Evolutionary conservation across 805 yeast genomes (phyloP).

Genomic region (Teunomyces stri): DNA sequence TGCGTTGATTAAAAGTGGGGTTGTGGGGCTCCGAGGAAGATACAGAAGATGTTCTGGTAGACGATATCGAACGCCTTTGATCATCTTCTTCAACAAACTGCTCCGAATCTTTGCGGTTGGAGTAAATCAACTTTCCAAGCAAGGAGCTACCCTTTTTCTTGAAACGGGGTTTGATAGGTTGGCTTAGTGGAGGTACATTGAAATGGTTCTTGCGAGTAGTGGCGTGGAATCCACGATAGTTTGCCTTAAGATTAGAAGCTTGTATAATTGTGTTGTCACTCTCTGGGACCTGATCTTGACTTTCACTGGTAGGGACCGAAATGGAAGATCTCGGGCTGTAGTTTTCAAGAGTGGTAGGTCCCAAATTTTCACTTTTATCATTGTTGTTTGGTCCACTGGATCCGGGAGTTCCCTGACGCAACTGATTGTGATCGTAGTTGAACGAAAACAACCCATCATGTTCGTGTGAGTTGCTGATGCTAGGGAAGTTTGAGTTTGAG

Average conservation of each 20-base stretch:
- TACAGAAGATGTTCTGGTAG: conserved; percentile 8
- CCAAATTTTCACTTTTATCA: not conserved
- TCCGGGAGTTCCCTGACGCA: not conserved
- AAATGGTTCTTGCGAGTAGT: conserved; percentile 25
- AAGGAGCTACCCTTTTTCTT: conserved; percentile 36
- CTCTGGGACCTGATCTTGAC: not conserved
- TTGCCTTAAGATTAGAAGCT: conserved; percentile 14
- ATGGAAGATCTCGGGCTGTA: conserved; percentile 13
- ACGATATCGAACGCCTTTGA: not conserved
- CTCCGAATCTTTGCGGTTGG: conserved; percentile 31
- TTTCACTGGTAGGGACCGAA: conserved; percentile 6
- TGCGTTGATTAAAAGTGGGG: conserved; percentile 6
- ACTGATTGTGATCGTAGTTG: conserved; percentile 9
- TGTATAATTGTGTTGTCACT: not conserved
- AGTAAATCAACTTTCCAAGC: conserved; percentile 39
- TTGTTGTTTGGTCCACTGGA: not conserved
- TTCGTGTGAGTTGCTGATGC: conserved; percentile 3
- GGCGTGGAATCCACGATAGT: conserved; percentile 43
- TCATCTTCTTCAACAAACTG: not conserved
- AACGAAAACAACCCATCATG: conserved; percentile 8
- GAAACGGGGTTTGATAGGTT: conserved; percentile 49
- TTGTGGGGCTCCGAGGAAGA: conserved; percentile 5
- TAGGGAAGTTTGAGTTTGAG: conserved; percentile 1
- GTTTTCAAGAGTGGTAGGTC: conserved; percentile 7
- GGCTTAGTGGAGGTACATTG: conserved; percentile 45